Conservation (phyloP, 192 early-diverging fungal species). For the Podila horticola region DNA sequence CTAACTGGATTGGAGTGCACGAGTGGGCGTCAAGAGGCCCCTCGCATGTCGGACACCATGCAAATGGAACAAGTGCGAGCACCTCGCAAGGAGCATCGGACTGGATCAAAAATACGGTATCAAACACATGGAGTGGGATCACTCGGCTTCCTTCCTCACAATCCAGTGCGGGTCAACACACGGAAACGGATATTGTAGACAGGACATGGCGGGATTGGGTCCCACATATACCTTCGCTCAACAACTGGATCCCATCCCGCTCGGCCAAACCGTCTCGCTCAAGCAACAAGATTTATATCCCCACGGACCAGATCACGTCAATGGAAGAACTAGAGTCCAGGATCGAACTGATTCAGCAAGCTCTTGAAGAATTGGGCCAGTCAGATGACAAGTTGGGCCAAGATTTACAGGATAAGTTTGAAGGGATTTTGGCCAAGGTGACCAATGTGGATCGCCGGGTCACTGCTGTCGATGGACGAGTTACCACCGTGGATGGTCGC, state of each 20-base stretch:
- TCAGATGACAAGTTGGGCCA: constrained; percentile 19
- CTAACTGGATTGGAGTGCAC: constrained; percentile 3
- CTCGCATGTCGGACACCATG: background rate
- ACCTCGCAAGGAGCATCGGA: background rate
- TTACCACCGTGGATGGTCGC: background rate
- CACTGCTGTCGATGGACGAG: background rate
- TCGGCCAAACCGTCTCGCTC: background rate
- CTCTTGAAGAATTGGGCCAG: constrained; percentile 8
- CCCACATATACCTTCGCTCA: constrained; percentile 20
- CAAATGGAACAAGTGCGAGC: constrained; percentile 1
- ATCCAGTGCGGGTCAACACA: background rate
- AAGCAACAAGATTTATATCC: constrained; percentile 18
- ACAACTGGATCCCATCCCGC: constrained; percentile 19
- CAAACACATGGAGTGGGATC: constrained; percentile 13
- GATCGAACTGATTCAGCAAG: constrained; percentile 36
- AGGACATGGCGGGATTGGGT: constrained; percentile 21
- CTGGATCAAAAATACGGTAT: constrained; percentile 1
- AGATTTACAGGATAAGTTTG: background rate
- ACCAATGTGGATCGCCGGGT: background rate
- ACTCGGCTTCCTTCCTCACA: background rate
- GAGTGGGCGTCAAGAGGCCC: no score
- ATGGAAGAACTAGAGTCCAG: constrained; percentile 30
- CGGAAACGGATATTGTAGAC: background rate
- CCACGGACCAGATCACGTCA: constrained; percentile 25
- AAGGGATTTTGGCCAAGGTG: background rate